These are phyloP conservation scores for Monosporascus sp. DNA, from an alignment of 2,329 filamentous ascomycete genomes.

Conservation along the genomic window DNA sequence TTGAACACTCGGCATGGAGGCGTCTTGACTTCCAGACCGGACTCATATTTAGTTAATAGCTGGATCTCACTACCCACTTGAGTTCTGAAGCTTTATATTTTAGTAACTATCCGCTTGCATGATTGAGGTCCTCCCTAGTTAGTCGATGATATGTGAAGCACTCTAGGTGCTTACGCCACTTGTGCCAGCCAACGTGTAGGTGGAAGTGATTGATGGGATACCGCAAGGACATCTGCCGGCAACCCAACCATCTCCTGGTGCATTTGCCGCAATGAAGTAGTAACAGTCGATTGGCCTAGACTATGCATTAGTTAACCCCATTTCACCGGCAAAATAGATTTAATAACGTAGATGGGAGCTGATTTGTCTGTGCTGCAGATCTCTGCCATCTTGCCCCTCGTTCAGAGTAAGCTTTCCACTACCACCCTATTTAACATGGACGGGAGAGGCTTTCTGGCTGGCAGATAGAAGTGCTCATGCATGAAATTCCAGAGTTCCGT, in stretches of 20 bases:
- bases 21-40: too few relatives aligned
- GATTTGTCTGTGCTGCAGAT: conserved; percentile 12
- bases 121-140: neutral
- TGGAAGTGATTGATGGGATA: neutral
- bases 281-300: conserved; percentile 7
- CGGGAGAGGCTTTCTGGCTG: conserved; percentile 5
- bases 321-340: conserved; percentile 19
- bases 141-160: neutral
- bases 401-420: conserved; percentile 4
- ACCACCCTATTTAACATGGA: conserved; percentile 4
- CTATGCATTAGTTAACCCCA: conserved; percentile 9
- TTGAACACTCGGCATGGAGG: too few relatives aligned
- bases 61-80: too few relatives aligned
- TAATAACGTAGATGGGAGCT: conserved; percentile 10
- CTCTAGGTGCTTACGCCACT: conserved; percentile 5
- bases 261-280: conserved; percentile 12
- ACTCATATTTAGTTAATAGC: too few relatives aligned
- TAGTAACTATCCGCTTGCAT: neutral
- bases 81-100: too few relatives aligned
- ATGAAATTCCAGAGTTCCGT: neutral
- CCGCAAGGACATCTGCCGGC: conserved; percentile 14
- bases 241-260: conserved; percentile 7
- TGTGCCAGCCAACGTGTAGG: conserved; percentile 2
- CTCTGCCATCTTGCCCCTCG: conserved; percentile 1
- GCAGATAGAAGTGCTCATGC: conserved; percentile 1